Evolutionary conservation across 257 asterid genomes (phyloP), one percentile per base, ranked within the genome.

Genomic region (Scutellaria baicalensis): DNA sequence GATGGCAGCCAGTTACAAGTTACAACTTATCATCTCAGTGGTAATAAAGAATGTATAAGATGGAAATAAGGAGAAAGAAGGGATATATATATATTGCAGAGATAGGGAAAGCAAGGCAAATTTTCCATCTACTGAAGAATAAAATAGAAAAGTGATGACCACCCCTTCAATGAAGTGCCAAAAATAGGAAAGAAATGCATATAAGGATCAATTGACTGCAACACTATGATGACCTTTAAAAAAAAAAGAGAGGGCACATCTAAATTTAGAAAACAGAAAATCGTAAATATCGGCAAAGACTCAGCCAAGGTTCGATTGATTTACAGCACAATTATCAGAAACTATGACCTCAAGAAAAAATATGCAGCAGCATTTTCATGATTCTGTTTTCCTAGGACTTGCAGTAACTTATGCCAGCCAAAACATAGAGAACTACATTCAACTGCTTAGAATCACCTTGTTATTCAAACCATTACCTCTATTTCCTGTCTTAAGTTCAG

Each of bases 401-500:
- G 77, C 81, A 75, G 54, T 64, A 72, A 43, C 62, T 33, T 45
- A 20, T 56, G 47, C 54, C n/a, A 55, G 50, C 39, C 36, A 57
- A 51, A 63, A 18, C 14, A 27, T 27, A 27, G 33, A 27, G 33
- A 27, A 27, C 4, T 3, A 27, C 2, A 27, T 27, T 27, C 33
- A 27, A 27, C 4, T 27, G 33, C 33, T 27, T 27, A 27, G 33
- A 2, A 27, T 27, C 33, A 27, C 33, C 33, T 1, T 5, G 33
- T 27, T 27, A 27, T 1, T 27, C 4, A 27, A 38, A 54, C 18
- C 50, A 56, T 56, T 84, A 92, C 98, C 97, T 92, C 98, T 23
- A 92, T 90, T 78, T 92, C 98, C 82, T 90, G 98, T 49, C 98
- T 84, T 59, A 90, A 79, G 66, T 92, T 92, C 76, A 86, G 85